Percentiles rank a stretch among this genome's conserved stretches.
Conservation (phyloP, 225 moss, liverwort and hornwort species). For the Pseudisothecium myosuroides region DNA sequence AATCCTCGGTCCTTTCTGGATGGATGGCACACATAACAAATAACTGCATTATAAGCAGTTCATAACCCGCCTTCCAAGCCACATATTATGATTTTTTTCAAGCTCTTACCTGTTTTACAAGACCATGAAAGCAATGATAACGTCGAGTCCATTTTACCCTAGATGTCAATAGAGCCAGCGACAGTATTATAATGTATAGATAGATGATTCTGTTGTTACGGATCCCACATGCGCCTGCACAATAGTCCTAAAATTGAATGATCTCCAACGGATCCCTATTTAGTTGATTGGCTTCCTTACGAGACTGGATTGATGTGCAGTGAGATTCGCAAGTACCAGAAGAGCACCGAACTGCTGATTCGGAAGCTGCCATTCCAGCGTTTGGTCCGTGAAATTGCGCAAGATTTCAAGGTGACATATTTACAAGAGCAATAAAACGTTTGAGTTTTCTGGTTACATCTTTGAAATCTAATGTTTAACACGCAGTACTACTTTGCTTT, state of each 20-base stretch:
- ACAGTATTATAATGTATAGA: not conserved
- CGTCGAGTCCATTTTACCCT: not conserved
- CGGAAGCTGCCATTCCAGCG: not conserved
- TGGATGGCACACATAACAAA: not conserved
- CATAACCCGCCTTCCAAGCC: not conserved
- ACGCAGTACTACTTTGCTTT: too few relatives aligned
- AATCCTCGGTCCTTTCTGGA: not conserved
- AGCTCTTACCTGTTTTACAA: not conserved
- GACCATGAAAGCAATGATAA: not conserved
- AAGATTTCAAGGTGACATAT: slow-evolving; percentile 33
- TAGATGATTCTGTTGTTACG: not conserved
- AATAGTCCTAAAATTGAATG: not conserved
- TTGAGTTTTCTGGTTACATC: not conserved
- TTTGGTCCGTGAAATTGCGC: slow-evolving; percentile 46
- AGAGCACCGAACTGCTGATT: slow-evolving; percentile 16
- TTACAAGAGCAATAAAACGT: not conserved
- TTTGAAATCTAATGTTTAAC: not conserved
- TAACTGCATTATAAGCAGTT: not conserved
- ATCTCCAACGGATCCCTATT: not conserved
- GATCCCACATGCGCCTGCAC: not conserved
- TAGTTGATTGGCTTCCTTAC: not conserved
- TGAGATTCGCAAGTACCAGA: slow-evolving; percentile 50
- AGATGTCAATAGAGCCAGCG: not conserved
- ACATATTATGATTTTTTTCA: not conserved
- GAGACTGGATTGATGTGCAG: slow-evolving; percentile 10